phyloP scores from a whole-genome alignment of 2,329 filamentous ascomycete species.

The Penicillium hordei region DNA sequence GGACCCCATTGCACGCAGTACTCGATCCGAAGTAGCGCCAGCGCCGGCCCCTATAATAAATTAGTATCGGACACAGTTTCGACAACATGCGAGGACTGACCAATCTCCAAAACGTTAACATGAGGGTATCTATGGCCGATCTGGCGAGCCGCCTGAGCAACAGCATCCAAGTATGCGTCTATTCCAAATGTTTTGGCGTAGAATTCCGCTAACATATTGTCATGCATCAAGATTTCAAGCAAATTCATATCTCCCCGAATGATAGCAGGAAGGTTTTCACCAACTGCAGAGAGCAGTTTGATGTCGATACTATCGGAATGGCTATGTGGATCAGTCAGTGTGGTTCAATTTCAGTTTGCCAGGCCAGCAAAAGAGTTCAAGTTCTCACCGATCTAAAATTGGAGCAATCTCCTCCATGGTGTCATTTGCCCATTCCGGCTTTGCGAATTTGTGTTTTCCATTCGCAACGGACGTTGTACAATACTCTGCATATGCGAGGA shows the following conservation, averaged over 20 bases:
- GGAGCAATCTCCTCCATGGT: conserved; percentile 7
- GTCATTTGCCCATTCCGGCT: conserved; percentile 15
- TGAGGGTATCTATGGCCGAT: conserved; percentile 44
- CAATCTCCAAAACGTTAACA: conserved; percentile 47
- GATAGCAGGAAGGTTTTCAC: conserved; percentile 37
- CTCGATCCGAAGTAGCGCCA: conserved; percentile 14
- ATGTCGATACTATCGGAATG: conserved; percentile 12
- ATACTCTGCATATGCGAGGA: conserved; percentile 17
- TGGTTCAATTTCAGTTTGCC: neutral
- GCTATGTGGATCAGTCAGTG: conserved; percentile 10
- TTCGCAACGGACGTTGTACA: conserved; percentile 12
- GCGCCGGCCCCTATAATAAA: conserved; percentile 14
- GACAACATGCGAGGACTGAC: conserved; percentile 2
- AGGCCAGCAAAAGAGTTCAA: too few relatives aligned
- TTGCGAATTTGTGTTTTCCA: conserved; percentile 12
- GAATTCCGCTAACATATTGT: conserved; percentile 37
- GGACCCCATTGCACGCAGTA: conserved; percentile 11
- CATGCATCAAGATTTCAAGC: conserved; percentile 40
- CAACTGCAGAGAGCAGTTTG: conserved; percentile 17
- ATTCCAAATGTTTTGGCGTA: conserved; percentile 33
- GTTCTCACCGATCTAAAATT: conserved; percentile 13
- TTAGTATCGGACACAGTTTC: neutral
- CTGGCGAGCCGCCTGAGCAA: conserved; percentile 33
- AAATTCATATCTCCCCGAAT: conserved; percentile 38
- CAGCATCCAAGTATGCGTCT: conserved; percentile 21